Conservation (phyloP, 176 grass and related monocot genomes). For the Guadua angustifolia region DNA sequence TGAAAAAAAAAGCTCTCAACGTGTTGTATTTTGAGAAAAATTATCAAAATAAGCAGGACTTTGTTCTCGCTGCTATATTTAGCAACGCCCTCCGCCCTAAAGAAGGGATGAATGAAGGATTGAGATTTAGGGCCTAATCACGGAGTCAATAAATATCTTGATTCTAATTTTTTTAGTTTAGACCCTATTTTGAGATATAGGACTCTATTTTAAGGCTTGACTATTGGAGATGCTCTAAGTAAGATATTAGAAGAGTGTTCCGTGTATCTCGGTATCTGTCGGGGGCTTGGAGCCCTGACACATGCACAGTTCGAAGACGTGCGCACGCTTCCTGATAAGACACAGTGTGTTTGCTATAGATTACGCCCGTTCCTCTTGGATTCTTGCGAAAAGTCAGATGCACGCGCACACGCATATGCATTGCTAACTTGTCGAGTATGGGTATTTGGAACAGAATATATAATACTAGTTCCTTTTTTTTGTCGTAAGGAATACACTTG, state of each 20-base stretch:
- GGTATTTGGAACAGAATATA: not conserved
- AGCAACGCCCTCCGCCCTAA: too few species aligned
- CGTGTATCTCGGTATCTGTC: not conserved
- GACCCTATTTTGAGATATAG: too few species aligned
- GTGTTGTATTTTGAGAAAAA: too few species aligned
- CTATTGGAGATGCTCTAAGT: too few species aligned
- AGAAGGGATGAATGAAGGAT: too few species aligned
- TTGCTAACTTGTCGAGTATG: not conserved
- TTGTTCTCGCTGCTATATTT: too few species aligned
- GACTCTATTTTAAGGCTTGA: too few species aligned
- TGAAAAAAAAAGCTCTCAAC: too few species aligned
- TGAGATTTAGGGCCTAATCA: too few species aligned
- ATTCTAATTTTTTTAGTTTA: too few species aligned
- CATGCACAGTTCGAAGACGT: not conserved
- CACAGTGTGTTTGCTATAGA: not conserved
- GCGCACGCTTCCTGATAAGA: not conserved
- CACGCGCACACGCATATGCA: not conserved
- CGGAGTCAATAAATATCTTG: too few species aligned
- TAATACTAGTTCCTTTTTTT: not conserved
- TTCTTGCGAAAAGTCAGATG: not conserved
- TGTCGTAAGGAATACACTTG: not conserved
- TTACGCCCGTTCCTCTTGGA: not conserved
- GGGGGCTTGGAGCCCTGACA: not conserved
- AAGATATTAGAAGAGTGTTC: not conserved
- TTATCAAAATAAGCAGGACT: too few species aligned